phyloP scores from a whole-genome alignment of 768 basidiomycete species.

The Leccinum olivaceopallidum region DNA sequence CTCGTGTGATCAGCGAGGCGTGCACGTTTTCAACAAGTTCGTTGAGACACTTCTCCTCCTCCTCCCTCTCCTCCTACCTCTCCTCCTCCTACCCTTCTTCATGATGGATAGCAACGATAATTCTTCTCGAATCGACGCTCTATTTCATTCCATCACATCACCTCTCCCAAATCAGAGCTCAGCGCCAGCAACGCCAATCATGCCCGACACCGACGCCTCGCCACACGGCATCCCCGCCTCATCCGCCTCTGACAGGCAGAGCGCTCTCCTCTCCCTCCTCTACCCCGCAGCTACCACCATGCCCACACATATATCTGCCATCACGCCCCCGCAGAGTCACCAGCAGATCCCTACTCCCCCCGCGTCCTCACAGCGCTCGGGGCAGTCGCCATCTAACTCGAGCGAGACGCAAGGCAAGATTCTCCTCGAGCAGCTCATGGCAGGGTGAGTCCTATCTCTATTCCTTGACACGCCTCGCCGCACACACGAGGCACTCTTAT shows the following conservation, averaged over 20 bases:
- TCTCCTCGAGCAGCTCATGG: conserved; percentile 78
- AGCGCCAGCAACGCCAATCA: background rate
- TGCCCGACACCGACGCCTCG: conserved; percentile 38
- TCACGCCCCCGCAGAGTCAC: conserved; percentile 29
- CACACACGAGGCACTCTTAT: conserved; percentile 25
- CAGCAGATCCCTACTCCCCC: conserved; percentile 76
- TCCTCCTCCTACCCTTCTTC: background rate
- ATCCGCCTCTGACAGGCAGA: conserved; percentile 66
- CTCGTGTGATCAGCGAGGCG: conserved; percentile 35
- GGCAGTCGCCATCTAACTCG: conserved; percentile 51
- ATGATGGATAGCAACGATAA: background rate
- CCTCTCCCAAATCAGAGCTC: background rate
- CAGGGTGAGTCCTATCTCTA: conserved; percentile 54
- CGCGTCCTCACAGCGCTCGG: conserved; percentile 55
- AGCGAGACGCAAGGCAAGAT: conserved; percentile 73
- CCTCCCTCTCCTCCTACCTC: background rate
- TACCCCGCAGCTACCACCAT: conserved; percentile 48
- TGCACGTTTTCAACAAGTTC: background rate
- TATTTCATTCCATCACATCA: background rate
- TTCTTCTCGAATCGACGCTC: background rate
- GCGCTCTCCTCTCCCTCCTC: conserved; percentile 70
- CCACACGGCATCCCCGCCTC: conserved; percentile 36
- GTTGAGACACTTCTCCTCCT: background rate
- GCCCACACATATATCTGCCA: conserved; percentile 18
- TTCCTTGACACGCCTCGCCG: conserved; percentile 22